Evolutionary conservation across 2,329 filamentous ascomycete species (phyloP).

Genomic region (Penicillium sp.): DNA sequence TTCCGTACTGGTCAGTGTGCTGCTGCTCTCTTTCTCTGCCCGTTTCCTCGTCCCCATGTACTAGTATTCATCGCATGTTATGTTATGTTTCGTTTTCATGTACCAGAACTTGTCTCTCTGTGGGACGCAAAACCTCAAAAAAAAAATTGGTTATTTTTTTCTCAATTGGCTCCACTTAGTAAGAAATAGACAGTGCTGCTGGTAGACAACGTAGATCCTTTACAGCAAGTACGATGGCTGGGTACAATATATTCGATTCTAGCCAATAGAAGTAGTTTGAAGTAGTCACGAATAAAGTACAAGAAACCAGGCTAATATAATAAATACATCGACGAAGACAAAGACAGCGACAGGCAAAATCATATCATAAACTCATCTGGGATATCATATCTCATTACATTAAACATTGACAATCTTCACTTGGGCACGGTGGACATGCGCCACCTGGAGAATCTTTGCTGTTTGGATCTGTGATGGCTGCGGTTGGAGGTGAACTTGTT

Average conservation of each 20-base stretch:
- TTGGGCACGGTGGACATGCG: constrained; percentile 18
- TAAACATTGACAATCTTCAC: constrained; percentile 23
- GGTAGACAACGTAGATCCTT: too few species aligned
- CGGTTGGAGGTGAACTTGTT: not conserved
- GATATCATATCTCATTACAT: not conserved
- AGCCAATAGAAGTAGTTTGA: too few species aligned
- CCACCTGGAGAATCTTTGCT: constrained; percentile 22
- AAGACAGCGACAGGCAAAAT: not conserved
- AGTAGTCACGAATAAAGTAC: not conserved
- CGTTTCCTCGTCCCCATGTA: too few species aligned
- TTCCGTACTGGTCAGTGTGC: too few species aligned
- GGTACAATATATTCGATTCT: too few species aligned
- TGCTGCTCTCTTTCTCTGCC: too few species aligned
- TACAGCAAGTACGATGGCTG: too few species aligned
- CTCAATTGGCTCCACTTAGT: not conserved
- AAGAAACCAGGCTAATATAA: not conserved
- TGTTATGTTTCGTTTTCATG: not conserved
- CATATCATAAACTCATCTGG: not conserved
- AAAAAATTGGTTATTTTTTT: not conserved
- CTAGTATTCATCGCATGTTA: too few species aligned
- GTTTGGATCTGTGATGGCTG: constrained; percentile 16
- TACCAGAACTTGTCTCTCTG: not conserved
- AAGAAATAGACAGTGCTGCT: not conserved
- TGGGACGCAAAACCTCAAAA: not conserved
- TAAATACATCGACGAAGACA: not conserved